Conservation (phyloP, 176 grass and related monocot genomes). For the Rhipidocladum racemiflorum region DNA sequence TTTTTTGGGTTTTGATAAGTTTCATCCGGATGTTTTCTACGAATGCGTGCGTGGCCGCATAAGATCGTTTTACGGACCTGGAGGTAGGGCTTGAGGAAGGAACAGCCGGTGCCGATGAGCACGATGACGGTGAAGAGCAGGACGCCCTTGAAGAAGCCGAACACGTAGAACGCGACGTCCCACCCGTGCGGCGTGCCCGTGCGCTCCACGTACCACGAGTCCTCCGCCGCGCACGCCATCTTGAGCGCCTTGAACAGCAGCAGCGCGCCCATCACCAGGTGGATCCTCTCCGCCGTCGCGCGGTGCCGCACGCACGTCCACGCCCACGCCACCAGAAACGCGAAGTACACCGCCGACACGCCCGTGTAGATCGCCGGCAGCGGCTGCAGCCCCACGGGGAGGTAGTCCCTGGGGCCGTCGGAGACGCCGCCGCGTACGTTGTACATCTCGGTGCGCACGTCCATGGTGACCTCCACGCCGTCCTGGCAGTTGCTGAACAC, state of each 20-base stretch:
- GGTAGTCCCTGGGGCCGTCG: conserved; percentile 32
- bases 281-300: conserved; percentile 41
- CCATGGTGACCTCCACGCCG: conserved; percentile 54
- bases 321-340: conserved; percentile 40
- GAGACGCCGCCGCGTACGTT: conserved; percentile 39
- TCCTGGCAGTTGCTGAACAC: conserved; percentile 62
- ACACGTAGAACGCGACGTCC: conserved; percentile 75
- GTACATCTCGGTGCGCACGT: conserved; percentile 71
- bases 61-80: conserved; percentile 50
- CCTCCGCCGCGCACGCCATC: conserved; percentile 59
- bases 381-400: conserved; percentile 43
- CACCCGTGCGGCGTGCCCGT: conserved; percentile 63
- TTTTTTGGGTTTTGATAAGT: too few species aligned
- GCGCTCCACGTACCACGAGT: conserved; percentile 52
- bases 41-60: too few species aligned
- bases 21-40: too few species aligned
- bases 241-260: conserved; percentile 77
- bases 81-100: conserved; percentile 64
- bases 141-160: conserved; percentile 68
- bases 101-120: conserved; percentile 76
- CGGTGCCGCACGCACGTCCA: conserved; percentile 28
- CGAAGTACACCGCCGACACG: conserved; percentile 33
- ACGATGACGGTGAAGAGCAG: conserved; percentile 65
- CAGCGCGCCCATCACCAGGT: conserved; percentile 50
- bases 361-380: conserved; percentile 49